A percentile compares a stretch with the other conserved stretches of the same genome.
Conservation (phyloP, 2,329 filamentous ascomycete genomes). For the Colletotrichum sp. region DNA sequence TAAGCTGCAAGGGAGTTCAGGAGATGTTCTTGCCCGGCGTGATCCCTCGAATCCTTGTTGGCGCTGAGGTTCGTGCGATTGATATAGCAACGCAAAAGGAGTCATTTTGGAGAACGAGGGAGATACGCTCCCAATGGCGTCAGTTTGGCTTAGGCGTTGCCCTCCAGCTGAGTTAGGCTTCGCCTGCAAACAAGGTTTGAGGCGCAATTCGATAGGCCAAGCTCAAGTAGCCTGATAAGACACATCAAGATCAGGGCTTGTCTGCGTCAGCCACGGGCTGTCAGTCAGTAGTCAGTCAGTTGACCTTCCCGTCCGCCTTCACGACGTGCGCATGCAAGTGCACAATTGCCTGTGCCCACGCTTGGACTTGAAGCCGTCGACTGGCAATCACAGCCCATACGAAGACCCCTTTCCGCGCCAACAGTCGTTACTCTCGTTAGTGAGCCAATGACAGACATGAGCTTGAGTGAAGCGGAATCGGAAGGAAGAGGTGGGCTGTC, state of each 20-base stretch:
- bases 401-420: neutral
- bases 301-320: neutral
- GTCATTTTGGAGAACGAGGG: constrained; percentile 1
- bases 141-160: neutral
- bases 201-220: constrained; percentile 1
- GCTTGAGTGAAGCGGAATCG: neutral
- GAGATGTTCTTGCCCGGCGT: neutral
- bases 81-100: constrained; percentile 18
- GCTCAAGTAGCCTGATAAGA: neutral
- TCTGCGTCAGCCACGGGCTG: neutral
- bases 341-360: constrained; percentile 7
- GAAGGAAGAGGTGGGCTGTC: constrained; percentile 8
- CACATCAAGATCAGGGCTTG: neutral
- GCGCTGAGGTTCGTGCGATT: constrained; percentile 18
- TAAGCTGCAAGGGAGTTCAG: neutral
- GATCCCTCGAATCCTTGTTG: constrained; percentile 1
- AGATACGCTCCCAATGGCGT: neutral
- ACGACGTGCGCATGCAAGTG: neutral
- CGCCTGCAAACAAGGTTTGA: neutral
- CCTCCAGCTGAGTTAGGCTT: neutral
- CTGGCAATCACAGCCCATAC: neutral
- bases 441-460: constrained; percentile 8
- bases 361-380: constrained; percentile 7
- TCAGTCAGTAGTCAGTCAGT: constrained; percentile 1
- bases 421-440: neutral